Percentiles rank a stretch among this genome's conserved stretches.
Conservation (phyloP, 2,329 filamentous ascomycete species). For the Eutypa lata region DNA sequence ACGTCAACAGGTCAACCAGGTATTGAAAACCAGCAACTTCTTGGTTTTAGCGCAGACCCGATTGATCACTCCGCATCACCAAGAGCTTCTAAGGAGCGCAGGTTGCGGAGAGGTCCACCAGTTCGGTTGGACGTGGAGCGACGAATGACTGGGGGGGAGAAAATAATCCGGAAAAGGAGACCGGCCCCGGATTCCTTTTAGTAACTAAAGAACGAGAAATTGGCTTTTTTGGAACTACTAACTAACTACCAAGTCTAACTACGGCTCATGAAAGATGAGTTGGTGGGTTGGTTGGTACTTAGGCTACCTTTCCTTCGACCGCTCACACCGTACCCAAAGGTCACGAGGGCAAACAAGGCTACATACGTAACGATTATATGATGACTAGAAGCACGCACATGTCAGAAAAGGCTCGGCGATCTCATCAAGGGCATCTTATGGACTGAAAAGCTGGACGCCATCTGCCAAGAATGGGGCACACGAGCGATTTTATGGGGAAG, state of each 20-base stretch:
- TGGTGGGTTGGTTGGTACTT: no score
- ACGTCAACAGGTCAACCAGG: not conserved
- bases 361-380: not conserved
- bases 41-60: not conserved
- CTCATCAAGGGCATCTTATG: not conserved
- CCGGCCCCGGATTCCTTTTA: not conserved
- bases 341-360: not conserved
- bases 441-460: not conserved
- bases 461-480: conserved; percentile 1
- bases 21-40: not conserved
- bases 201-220: not conserved
- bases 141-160: not conserved
- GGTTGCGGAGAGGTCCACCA: not conserved
- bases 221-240: not conserved
- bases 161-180: not conserved
- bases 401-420: not conserved
- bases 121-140: no score
- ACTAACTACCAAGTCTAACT: not conserved
- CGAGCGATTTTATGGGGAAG: not conserved
- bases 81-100: not conserved
- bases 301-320: no score
- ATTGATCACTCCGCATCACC: not conserved
- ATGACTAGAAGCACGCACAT: not conserved
- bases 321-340: not conserved
- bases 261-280: not conserved